phyloP scores from a whole-genome alignment of 2,329 filamentous ascomycete genomes.

The Nigrograna mackinnonii region DNA sequence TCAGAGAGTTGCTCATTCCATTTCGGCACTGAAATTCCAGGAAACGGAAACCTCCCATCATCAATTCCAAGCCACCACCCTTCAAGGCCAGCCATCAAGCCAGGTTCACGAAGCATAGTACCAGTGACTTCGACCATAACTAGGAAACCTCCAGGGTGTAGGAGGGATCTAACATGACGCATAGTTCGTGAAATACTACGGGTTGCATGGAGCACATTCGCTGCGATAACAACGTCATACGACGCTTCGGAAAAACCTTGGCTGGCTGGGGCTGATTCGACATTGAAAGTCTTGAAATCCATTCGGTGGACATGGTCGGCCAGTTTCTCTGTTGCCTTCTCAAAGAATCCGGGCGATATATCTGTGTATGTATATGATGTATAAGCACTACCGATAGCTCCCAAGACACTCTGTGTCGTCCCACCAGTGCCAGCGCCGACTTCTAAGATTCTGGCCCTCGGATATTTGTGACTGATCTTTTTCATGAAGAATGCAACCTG shows the following conservation, averaged over 20 bases:
- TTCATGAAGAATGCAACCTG: background rate
- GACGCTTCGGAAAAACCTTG: slow-evolving; percentile 7
- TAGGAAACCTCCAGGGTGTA: too few species aligned
- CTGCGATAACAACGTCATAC: slow-evolving; percentile 29
- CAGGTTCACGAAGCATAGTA: too few species aligned
- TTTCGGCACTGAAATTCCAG: too few species aligned
- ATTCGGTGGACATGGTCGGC: background rate
- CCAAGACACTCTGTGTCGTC: slow-evolving; percentile 4
- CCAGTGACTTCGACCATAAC: too few species aligned
- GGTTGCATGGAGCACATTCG: slow-evolving; percentile 31
- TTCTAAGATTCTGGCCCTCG: slow-evolving; percentile 11
- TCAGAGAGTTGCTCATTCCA: too few species aligned
- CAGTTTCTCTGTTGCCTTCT: slow-evolving; percentile 5
- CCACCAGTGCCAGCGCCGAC: slow-evolving; percentile 17
- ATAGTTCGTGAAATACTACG: too few species aligned
- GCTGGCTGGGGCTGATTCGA: slow-evolving; percentile 4
- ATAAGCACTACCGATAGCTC: slow-evolving; percentile 2
- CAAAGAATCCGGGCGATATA: slow-evolving; percentile 16
- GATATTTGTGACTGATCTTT: slow-evolving; percentile 3
- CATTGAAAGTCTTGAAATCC: slow-evolving; percentile 4
- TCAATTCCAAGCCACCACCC: too few species aligned
- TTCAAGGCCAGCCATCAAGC: too few species aligned
- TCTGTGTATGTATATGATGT: slow-evolving; percentile 15
- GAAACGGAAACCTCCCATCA: too few species aligned
- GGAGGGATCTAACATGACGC: too few species aligned